Base-by-base conservation (phyloP, 2,329 filamentous ascomycete genomes). In the Blumeria graminis region DNA sequence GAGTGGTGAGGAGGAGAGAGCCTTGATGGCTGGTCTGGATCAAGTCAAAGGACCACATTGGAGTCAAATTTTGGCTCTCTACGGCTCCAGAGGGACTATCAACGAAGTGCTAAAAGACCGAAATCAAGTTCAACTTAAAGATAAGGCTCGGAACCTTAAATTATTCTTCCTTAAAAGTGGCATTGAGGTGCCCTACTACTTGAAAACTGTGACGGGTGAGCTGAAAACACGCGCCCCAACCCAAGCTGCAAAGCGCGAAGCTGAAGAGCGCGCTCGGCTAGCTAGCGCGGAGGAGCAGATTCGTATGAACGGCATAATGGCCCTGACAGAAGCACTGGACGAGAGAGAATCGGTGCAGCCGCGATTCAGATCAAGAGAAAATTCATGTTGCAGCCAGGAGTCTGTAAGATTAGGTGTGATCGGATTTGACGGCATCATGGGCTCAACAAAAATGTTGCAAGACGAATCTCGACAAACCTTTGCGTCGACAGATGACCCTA, bases 121-220 rank as follows among this genome's bases (percentile, higher is more conserved):
- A 36, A 93, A 88, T 48, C 87, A 94, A 65, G 88, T 94, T 0
- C 88, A 94, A 66, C 73, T 94, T 11, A 94, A 94, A 68, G 87
- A 94, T 66, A 94, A 94, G 68, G 87, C 87, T 0, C 76, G 87
- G 54, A 94, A 94, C 61, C 70, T 94, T 53, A 94, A 94, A 68
- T 71, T 94, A 0, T 94, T 92, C 70, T 94, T 94, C 68, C 71
- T 94, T 56, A 94, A 94, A 71, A 90, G 84, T 16, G 86, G 86
- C 55, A 88, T 87, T 5, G 88, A 94, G 64, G 89, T 94, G 67
- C 88, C 88, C 0, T 87, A 85, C 63, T 92, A 92, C 62, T 70
- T 94, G 22, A 82, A 89, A 64, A 85, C 84, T 34, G 88, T 94
- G 10, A 94, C 88, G 0, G 88, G 88, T 3, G 88, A 94, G 68